phyloP scores from a whole-genome alignment of 2,329 filamentous ascomycete species.

The Calonectria multiphialidica region DNA sequence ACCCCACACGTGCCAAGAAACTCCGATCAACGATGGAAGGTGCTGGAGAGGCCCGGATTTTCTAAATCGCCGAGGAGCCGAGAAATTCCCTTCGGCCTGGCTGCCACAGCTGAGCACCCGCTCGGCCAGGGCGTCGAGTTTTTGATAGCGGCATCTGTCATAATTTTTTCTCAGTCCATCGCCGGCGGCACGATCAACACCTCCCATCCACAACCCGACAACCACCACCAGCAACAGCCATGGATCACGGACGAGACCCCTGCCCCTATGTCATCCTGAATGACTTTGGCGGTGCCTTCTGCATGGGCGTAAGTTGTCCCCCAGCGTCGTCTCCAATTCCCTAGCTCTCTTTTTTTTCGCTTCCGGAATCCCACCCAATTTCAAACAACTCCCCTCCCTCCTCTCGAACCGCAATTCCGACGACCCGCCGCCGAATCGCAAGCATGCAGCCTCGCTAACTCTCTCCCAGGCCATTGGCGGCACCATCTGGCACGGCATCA shows the following conservation, averaged over 20 bases:
- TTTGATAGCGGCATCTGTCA: conserved; percentile 32
- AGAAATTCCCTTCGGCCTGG: conserved; percentile 16
- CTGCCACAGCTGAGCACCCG: conserved; percentile 21
- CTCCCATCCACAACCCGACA: conserved; percentile 8
- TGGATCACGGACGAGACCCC: conserved; percentile 97
- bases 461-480: conserved; percentile 75
- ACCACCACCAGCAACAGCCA: conserved; percentile 49
- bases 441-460: conserved; percentile 35
- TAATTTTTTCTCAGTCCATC: conserved; percentile 34
- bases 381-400: not conserved
- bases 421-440: not conserved
- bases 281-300: conserved; percentile 97
- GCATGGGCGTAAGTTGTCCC: conserved; percentile 83
- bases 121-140: conserved; percentile 31
- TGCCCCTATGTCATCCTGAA: conserved; percentile 97
- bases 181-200: conserved; percentile 24
- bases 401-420: conserved; percentile 13
- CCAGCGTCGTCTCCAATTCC: not conserved
- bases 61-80: conserved; percentile 25
- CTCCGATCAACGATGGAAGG: conserved; percentile 9
- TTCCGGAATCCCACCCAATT: not conserved
- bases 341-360: not conserved
- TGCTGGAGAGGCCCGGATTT: conserved; percentile 27
- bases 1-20: not conserved
- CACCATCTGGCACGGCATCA: conserved; percentile 96